Evolutionary conservation across 2,329 filamentous ascomycete species (phyloP), one percentile per base, ranked within the genome.

Genomic region (Neofusicoccum sp.): DNA sequence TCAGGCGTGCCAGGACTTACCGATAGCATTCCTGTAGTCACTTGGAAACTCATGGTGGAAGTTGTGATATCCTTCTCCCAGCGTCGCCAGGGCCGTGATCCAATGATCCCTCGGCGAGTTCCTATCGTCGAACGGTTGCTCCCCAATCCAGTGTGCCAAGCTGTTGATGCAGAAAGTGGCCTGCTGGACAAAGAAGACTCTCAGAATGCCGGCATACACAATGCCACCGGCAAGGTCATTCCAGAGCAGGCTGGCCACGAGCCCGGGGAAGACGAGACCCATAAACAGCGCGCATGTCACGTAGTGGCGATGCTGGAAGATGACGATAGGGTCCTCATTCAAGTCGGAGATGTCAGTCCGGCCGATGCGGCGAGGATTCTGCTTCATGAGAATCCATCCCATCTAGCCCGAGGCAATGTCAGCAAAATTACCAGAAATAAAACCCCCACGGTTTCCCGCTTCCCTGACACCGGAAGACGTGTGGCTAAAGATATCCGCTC

Each of bases 1-100:
- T 2, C 47, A 34, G 9, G n/a, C 7, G 26, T 34, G 3, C 5
- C 8, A 31, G 6, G 2, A 45, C 48, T 45, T 3, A 61, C 60
- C 83, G 68, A 95, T 93, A 64, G 90, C 91, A 74, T 96, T 96
- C 74, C 91, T 90, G 85, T 95, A 96, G 76, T 96, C 91, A 9
- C 90, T 93, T 59, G 91, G 91, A 79, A 96, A 96, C 76, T 96
- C 91, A 83, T 96, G 91, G 79, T 96, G 91, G 84, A 96, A 96
- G 84, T 96, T 96, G 84, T 96, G 91, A 80, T 96, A 96, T 31
- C 91, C 91, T 78, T 93, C 91, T 51, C 91, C 91, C 24, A 96
- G 87, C 44, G 91, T 96, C 68, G 91, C 87, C 16, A 96, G 79
- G 45, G 91, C 91, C 41, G 91, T 96, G 77, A 96, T 86, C 72